Conservation (phyloP, 768 basidiomycete genomes). For the Filobasidium floriforme region DNA sequence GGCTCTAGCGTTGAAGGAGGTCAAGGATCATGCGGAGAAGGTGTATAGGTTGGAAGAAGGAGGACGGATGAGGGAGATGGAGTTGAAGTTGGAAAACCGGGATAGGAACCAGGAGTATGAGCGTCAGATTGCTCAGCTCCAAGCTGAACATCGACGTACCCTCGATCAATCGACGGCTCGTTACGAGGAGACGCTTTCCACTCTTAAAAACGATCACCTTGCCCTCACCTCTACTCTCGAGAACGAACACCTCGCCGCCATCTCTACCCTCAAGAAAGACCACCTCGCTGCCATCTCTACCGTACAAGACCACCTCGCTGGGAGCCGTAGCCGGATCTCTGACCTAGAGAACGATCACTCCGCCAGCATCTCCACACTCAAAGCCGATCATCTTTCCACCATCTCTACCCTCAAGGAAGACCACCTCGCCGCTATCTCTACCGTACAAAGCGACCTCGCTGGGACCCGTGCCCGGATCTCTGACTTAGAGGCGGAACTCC, state of each 20-base stretch:
- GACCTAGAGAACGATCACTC: no score
- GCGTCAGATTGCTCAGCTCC: background rate
- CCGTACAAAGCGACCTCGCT: background rate
- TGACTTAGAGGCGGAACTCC: background rate
- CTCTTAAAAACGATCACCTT: no score
- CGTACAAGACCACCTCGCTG: background rate
- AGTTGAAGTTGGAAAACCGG: background rate
- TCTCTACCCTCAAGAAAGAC: background rate
- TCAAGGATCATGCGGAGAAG: background rate
- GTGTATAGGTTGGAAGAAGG: background rate
- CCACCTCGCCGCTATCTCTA: background rate
- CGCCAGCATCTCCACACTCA: no score
- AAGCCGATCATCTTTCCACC: no score
- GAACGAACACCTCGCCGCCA: no score
- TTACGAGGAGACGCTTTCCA: background rate
- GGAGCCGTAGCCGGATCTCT: background rate
- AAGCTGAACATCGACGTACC: background rate
- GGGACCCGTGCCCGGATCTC: background rate
- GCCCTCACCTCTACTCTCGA: no score
- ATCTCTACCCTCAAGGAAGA: background rate
- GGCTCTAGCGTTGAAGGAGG: background rate
- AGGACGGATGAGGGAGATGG: background rate
- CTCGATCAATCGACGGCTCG: background rate
- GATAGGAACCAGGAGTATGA: background rate
- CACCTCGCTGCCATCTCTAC: background rate